Evolutionary conservation across 1,284 basidiomycete genomes (phyloP), one percentile per base, ranked within the genome.

Genomic region (Agaricales sp.): DNA sequence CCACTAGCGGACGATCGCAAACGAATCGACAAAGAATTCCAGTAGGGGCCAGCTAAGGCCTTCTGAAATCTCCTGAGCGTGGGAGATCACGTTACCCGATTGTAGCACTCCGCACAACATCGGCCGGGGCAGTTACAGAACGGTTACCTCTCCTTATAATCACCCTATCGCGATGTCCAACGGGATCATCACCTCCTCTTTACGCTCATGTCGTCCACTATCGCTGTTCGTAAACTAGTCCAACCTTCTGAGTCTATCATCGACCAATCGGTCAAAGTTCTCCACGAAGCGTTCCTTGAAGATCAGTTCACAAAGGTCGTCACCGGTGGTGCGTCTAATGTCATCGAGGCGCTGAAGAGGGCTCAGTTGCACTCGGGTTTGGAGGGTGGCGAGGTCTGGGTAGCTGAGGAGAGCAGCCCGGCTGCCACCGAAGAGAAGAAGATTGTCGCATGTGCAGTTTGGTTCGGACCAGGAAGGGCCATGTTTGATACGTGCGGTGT

Each of bases 371-470:
- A 52, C n/a, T 51, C 48, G 1, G 53, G 48, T 2, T 16, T 54
- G 2, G 12, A 52, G 11, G 51, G 51, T n/a, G 53, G 53, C 3
- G 53, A 54, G 25, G 51, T 54, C 6, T 52, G 50, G 3, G 39
- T 54, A 18, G 53, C 53, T 4, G 53, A 54, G 39, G n/a, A n/a
- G n/a, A n/a, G n/a, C n/a, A n/a, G n/a, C n/a, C n/a, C n/a, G n/a
- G n/a, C n/a, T n/a, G n/a, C n/a, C n/a, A 52, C 52, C 4, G 24
- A 20, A 0, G 51, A 50, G 24, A 45, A 21, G 24, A 50, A 50
- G 22, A 54, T 54, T 3, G 26, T 52, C 18, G 53, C 48, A 2
- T 54, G 53, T 37, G 51, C 53, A 4, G 51, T 54, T 1, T 52
- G 53, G 53, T 54, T 54, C 35, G 45, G 45, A n/a, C 51, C 51